A percentile compares a stretch with the other conserved stretches of the same genome.
Conservation (phyloP, 2,329 filamentous ascomycete species). For the Stromatinia cepivora region DNA sequence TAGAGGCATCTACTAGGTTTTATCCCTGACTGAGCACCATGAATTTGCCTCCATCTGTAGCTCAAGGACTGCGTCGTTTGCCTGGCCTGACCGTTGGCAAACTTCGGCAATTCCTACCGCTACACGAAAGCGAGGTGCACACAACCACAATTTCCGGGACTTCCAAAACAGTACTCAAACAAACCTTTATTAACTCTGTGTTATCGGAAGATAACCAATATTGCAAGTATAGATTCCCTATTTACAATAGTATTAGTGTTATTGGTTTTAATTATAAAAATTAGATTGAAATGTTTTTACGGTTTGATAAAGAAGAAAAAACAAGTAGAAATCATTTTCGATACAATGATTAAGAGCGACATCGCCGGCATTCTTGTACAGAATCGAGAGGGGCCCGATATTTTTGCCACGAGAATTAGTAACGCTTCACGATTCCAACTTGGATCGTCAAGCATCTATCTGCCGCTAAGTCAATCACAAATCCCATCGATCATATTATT, state of each 20-base stretch:
- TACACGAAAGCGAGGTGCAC: conserved; percentile 57
- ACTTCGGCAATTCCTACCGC: conserved; percentile 49
- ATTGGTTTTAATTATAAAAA: conserved; percentile 65
- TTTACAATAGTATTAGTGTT: conserved; percentile 71
- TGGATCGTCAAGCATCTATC: conserved; percentile 49
- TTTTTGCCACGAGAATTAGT: conserved; percentile 67
- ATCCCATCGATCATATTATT: conserved; percentile 11
- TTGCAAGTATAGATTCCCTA: conserved; percentile 68
- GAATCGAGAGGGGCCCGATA: conserved; percentile 58
- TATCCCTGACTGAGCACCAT: conserved; percentile 1
- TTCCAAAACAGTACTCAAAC: conserved; percentile 49
- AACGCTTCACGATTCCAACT: conserved; percentile 72
- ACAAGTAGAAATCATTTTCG: conserved; percentile 59
- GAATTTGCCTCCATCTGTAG: conserved; percentile 6
- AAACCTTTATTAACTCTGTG: conserved; percentile 63
- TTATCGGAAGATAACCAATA: conserved; percentile 48
- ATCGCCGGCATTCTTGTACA: conserved; percentile 67
- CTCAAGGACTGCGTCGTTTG: neutral
- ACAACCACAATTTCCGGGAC: conserved; percentile 58
- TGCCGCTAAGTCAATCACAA: conserved; percentile 44
- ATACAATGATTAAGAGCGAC: conserved; percentile 59
- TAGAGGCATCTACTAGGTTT: conserved; percentile 3
- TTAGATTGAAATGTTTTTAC: conserved; percentile 60
- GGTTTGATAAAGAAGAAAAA: conserved; percentile 69
- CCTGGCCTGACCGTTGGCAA: neutral